These are phyloP conservation scores for Cladophialophora chaetospira DNA, from an alignment of 2,329 filamentous ascomycete species.

Conservation along the genomic window DNA sequence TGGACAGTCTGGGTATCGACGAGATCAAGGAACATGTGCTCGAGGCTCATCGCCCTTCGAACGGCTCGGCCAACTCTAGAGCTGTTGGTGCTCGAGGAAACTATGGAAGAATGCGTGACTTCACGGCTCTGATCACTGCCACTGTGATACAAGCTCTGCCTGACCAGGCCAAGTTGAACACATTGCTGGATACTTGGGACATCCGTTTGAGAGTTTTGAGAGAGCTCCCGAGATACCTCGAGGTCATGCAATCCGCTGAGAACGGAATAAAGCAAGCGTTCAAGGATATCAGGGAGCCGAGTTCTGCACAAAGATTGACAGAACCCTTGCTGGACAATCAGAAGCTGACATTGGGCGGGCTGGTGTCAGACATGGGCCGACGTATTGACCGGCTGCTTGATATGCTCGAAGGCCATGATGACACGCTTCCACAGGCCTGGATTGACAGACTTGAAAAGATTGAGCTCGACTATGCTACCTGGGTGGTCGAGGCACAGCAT, in stretches of 20 bases:
- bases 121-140: slow-evolving; percentile 85
- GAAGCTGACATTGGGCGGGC: slow-evolving; percentile 63
- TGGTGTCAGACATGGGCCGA: slow-evolving; percentile 69
- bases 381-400: slow-evolving; percentile 85
- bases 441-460: slow-evolving; percentile 80
- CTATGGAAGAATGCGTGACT: slow-evolving; percentile 78
- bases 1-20: slow-evolving; percentile 54
- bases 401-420: slow-evolving; percentile 76
- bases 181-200: slow-evolving; percentile 76
- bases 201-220: slow-evolving; percentile 73
- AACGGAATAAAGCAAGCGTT: slow-evolving; percentile 40
- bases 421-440: slow-evolving; percentile 84
- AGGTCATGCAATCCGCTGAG: slow-evolving; percentile 56
- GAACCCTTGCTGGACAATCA: slow-evolving; percentile 45
- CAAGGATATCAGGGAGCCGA: slow-evolving; percentile 34
- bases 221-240: slow-evolving; percentile 69
- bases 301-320: slow-evolving; percentile 33
- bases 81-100: slow-evolving; percentile 46
- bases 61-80: slow-evolving; percentile 46
- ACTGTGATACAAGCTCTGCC: slow-evolving; percentile 89
- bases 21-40: slow-evolving; percentile 88
- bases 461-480: slow-evolving; percentile 75
- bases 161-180: slow-evolving; percentile 71
- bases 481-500: slow-evolving; percentile 76
- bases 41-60: slow-evolving; percentile 64